A percentile compares a stretch with the other conserved stretches of the same genome.
Conservation (phyloP, 228 moss, liverwort and hornwort genomes). For the Sphagnum fallax region DNA sequence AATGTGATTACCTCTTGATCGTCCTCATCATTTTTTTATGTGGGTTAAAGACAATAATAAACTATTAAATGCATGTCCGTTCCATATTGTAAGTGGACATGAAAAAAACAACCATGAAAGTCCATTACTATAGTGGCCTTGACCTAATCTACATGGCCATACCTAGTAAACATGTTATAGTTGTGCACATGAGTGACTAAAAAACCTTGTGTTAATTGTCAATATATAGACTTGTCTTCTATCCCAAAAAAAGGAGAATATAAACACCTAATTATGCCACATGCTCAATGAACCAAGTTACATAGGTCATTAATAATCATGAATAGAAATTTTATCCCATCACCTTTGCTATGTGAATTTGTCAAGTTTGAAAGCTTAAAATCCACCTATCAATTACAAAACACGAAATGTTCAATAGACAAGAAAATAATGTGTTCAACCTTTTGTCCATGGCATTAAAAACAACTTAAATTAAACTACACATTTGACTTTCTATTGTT, state of each 20-base stretch:
- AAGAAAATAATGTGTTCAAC: slow-evolving; percentile 47
- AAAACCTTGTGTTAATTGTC: slow-evolving; percentile 16
- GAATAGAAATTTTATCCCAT: slow-evolving; percentile 98
- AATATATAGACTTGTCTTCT: slow-evolving; percentile 26
- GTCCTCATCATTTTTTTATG: neutral
- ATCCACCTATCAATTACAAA: slow-evolving; percentile 99
- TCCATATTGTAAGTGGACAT: neutral
- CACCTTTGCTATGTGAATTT: slow-evolving; percentile 93
- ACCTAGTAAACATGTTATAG: slow-evolving; percentile 18
- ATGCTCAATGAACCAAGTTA: slow-evolving; percentile 97
- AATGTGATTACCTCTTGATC: no score
- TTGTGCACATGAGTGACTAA: slow-evolving; percentile 13
- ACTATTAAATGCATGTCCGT: neutral
- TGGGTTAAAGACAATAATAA: neutral
- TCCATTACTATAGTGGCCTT: no score
- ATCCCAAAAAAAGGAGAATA: slow-evolving; percentile 22
- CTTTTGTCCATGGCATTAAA: slow-evolving; percentile 34
- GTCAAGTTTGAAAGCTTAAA: slow-evolving; percentile 95
- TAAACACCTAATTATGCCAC: slow-evolving; percentile 60
- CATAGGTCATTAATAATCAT: slow-evolving; percentile 99
- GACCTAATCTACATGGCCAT: slow-evolving; percentile 20
- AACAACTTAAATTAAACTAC: slow-evolving; percentile 21
- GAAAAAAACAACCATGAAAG: no score
- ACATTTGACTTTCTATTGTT: slow-evolving; percentile 54
- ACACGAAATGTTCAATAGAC: slow-evolving; percentile 92